These are phyloP conservation scores for Pholiota microspora DNA, from an alignment of 768 basidiomycete genomes.

Conservation along the genomic window DNA sequence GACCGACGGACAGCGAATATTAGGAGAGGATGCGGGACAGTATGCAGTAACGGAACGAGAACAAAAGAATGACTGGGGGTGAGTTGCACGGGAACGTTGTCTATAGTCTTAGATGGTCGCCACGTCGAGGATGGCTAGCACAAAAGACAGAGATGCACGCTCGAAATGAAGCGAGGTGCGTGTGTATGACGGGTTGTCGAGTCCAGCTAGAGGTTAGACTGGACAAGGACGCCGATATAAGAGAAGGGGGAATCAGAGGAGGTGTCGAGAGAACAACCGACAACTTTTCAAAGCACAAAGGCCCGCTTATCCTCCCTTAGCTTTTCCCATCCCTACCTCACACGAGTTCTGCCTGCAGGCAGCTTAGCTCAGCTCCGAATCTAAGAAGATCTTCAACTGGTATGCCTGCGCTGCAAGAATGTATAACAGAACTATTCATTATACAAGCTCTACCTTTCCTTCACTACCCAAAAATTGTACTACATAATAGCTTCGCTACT, in stretches of 20 bases:
- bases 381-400: slow-evolving; percentile 1
- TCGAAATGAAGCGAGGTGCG: slow-evolving; percentile 56
- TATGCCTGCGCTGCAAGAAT: background rate
- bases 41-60: slow-evolving; percentile 22
- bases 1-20: slow-evolving; percentile 16
- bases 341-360: slow-evolving; percentile 84
- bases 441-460: background rate
- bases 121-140: slow-evolving; percentile 32
- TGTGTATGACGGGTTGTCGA: slow-evolving; percentile 28
- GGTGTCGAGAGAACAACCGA: slow-evolving; percentile 44
- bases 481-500: background rate
- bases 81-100: slow-evolving; percentile 34
- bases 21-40: slow-evolving; percentile 24
- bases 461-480: background rate
- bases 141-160: slow-evolving; percentile 31
- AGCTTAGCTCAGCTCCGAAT: slow-evolving; percentile 19
- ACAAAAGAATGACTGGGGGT: slow-evolving; percentile 51
- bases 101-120: slow-evolving; percentile 31
- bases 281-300: slow-evolving; percentile 53
- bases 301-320: slow-evolving; percentile 52
- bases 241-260: slow-evolving; percentile 29
- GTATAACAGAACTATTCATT: background rate
- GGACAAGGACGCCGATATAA: slow-evolving; percentile 31
- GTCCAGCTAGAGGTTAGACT: slow-evolving; percentile 31
- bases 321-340: slow-evolving; percentile 39